Conservation (phyloP, 2,329 filamentous ascomycete species). For the Periconia digitata region DNA sequence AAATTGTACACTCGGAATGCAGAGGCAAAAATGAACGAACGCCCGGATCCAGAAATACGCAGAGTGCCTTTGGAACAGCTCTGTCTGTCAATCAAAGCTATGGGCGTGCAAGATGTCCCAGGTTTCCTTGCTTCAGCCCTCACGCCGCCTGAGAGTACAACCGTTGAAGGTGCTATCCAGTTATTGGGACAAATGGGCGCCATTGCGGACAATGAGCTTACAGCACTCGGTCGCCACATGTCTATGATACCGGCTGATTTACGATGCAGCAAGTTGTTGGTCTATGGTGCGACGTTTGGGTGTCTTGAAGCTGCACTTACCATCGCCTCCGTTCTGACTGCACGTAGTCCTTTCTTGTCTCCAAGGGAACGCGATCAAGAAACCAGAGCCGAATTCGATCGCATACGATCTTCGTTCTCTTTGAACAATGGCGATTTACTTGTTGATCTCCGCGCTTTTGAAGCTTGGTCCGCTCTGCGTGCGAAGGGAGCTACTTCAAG, state of each 20-base stretch:
- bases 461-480: slow-evolving; percentile 73
- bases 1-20: slow-evolving; percentile 89
- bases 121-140: slow-evolving; percentile 82
- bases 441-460: slow-evolving; percentile 81
- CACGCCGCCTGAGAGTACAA: slow-evolving; percentile 81
- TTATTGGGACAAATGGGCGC: slow-evolving; percentile 85
- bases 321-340: slow-evolving; percentile 89
- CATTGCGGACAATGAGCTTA: slow-evolving; percentile 81
- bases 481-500: slow-evolving; percentile 59
- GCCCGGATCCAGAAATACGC: slow-evolving; percentile 91
- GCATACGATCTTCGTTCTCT: slow-evolving; percentile 73
- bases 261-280: slow-evolving; percentile 89
- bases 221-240: slow-evolving; percentile 88
- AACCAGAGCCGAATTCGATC: slow-evolving; percentile 78
- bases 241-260: slow-evolving; percentile 93
- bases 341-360: slow-evolving; percentile 81
- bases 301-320: slow-evolving; percentile 87
- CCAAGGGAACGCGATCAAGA: slow-evolving; percentile 82
- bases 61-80: slow-evolving; percentile 92
- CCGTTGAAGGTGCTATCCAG: slow-evolving; percentile 81
- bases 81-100: slow-evolving; percentile 90
- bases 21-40: slow-evolving; percentile 80
- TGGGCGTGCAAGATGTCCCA: slow-evolving; percentile 83
- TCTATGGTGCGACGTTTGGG: slow-evolving; percentile 91
- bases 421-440: slow-evolving; percentile 82